Conservation (phyloP, 441 rosid species). For the Populus hybrid region DNA sequence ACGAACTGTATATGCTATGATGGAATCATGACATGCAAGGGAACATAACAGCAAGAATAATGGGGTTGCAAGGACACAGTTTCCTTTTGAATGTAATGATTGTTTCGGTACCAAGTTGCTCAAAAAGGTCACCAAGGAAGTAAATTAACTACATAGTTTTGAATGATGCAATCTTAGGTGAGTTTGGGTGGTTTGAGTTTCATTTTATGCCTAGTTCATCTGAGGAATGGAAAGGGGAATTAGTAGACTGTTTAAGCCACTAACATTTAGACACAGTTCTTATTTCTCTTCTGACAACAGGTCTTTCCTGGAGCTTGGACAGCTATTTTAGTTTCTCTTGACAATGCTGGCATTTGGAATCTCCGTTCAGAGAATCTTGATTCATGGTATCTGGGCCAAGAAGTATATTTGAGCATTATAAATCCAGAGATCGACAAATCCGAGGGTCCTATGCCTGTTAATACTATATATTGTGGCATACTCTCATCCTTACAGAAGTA, state of each 20-base stretch:
- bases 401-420: constrained; percentile 58
- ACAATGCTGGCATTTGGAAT: constrained; percentile 86
- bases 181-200: not conserved
- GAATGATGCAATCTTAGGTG: not conserved
- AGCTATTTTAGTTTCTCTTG: constrained; percentile 73
- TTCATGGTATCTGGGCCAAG: constrained; percentile 88
- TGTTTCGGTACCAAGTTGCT: not conserved
- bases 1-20: too few species aligned
- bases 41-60: not conserved
- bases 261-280: not conserved
- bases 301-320: constrained; percentile 96
- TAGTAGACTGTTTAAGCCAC: not conserved
- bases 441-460: constrained; percentile 53
- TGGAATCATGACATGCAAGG: not conserved
- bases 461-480: constrained; percentile 69
- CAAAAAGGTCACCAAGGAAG: not conserved
- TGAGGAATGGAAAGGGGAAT: not conserved
- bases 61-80: not conserved
- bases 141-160: not conserved
- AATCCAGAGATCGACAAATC: constrained; percentile 65
- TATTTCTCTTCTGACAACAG: constrained; percentile 33
- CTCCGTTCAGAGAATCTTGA: constrained; percentile 69
- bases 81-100: not conserved
- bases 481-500: constrained; percentile 79
- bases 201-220: not conserved